Evolutionary conservation across 345 rosid species (phyloP).

Genomic region (Citrus mangshanensis): DNA sequence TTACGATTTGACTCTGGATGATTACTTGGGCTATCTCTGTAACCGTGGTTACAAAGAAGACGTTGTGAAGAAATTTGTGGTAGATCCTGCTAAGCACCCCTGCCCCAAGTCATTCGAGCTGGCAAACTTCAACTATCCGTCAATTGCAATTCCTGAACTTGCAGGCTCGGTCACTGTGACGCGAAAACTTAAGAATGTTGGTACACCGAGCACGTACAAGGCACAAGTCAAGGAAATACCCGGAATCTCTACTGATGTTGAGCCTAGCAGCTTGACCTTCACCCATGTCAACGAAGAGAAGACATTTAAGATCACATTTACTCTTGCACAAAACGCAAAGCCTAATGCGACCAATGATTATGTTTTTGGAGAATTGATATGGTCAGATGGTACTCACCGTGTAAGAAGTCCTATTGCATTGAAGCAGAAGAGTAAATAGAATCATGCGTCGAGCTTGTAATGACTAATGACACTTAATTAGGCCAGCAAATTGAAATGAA

Average conservation of each 20-base stretch:
- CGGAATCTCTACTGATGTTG: not conserved
- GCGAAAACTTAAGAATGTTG: not conserved
- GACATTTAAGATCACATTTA: not conserved
- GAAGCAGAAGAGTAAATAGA: not conserved
- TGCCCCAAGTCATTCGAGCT: constrained; percentile 28
- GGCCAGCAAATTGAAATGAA: too few relatives aligned
- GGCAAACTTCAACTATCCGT: constrained; percentile 50
- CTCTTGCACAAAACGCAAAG: not conserved
- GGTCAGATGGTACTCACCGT: not conserved
- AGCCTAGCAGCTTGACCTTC: not conserved
- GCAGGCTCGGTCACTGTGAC: not conserved
- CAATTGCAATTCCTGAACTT: constrained; percentile 35
- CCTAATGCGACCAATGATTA: not conserved
- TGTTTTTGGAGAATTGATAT: not conserved
- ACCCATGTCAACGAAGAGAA: not conserved
- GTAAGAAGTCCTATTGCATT: not conserved
- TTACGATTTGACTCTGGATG: not conserved
- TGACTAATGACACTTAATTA: too few relatives aligned
- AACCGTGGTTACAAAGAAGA: not conserved
- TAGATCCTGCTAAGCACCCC: not conserved
- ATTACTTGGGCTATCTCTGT: not conserved
- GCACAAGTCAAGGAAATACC: too few relatives aligned
- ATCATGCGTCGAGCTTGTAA: too few relatives aligned
- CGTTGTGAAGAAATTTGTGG: too few relatives aligned
- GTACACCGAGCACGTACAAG: not conserved